Percentiles rank a stretch among this genome's conserved stretches.
Conservation (phyloP, 106 monocot genomes). For the Allium cepa region DNA sequence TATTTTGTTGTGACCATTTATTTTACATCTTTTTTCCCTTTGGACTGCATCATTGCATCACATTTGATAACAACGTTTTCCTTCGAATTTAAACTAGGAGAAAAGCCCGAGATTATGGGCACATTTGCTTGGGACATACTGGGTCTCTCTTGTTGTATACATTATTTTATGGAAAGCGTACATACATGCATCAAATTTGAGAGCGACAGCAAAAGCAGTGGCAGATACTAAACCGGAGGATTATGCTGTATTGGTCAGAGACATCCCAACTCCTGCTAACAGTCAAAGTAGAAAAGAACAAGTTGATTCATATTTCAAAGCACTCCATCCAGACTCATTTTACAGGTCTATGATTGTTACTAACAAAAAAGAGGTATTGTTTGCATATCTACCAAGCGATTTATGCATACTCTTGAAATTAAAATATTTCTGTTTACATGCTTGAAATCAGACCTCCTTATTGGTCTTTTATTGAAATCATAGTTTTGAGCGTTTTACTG, state of each 20-base stretch:
- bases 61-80: too few relatives aligned
- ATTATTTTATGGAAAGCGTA: conserved; percentile 77
- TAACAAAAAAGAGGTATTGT: conserved; percentile 46
- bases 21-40: too few relatives aligned
- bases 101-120: conserved; percentile 75
- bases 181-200: conserved; percentile 73
- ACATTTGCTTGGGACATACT: conserved; percentile 57
- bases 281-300: conserved; percentile 74
- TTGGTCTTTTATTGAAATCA: too few relatives aligned
- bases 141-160: conserved; percentile 75
- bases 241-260: conserved; percentile 72
- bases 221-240: conserved; percentile 57
- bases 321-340: conserved; percentile 85
- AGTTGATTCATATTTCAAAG: conserved; percentile 73
- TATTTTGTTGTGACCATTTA: too few relatives aligned
- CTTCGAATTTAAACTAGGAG: conserved; percentile 19
- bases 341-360: conserved; percentile 86
- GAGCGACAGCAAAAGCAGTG: conserved; percentile 48
- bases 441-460: too few relatives aligned
- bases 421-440: too few relatives aligned
- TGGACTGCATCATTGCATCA: too few relatives aligned
- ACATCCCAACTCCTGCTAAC: conserved; percentile 48
- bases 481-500: too few relatives aligned
- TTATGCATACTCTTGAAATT: too few relatives aligned
- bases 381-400: too few relatives aligned